Evolutionary conservation across 2,329 filamentous ascomycete genomes (phyloP).

Genomic region (Pestalotiopsis sp.): DNA sequence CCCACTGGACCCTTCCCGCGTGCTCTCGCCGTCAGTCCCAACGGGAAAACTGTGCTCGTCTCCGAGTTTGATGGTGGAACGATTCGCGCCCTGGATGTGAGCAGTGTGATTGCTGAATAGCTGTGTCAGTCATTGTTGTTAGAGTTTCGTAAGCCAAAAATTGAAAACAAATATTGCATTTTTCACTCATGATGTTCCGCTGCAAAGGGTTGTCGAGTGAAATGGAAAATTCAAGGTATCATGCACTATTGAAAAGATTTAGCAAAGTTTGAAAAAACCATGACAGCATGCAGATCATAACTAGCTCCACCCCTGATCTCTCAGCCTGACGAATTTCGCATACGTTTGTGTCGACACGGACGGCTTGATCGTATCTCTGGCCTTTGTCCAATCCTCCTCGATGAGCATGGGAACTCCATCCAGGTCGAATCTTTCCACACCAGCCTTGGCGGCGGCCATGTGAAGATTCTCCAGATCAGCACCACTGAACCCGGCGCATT

Average conservation of each 20-base stretch:
- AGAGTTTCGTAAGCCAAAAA: neutral
- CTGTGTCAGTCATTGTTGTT: neutral
- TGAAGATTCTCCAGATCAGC: constrained; percentile 64
- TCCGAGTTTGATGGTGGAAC: constrained; percentile 8
- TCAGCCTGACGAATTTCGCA: constrained; percentile 39
- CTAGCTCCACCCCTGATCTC: constrained; percentile 10
- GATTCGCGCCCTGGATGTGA: constrained; percentile 1
- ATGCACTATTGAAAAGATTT: neutral
- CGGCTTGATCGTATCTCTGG: constrained; percentile 49
- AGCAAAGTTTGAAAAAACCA: neutral
- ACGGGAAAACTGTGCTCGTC: constrained; percentile 1
- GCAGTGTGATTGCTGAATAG: neutral
- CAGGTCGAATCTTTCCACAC: constrained; percentile 26
- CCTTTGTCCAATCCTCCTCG: constrained; percentile 55
- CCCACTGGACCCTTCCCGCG: constrained; percentile 8
- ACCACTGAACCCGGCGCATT: constrained; percentile 78
- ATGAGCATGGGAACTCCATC: constrained; percentile 29
- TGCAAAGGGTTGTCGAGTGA: neutral
- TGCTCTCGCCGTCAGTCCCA: constrained; percentile 7
- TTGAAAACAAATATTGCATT: neutral
- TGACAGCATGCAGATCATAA: neutral
- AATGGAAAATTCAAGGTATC: no score
- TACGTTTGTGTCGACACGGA: constrained; percentile 50
- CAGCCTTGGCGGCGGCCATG: constrained; percentile 30
- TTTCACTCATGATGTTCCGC: neutral